Evolutionary conservation across 345 rosid species (phyloP).

Genomic region (Camelina laxa): DNA sequence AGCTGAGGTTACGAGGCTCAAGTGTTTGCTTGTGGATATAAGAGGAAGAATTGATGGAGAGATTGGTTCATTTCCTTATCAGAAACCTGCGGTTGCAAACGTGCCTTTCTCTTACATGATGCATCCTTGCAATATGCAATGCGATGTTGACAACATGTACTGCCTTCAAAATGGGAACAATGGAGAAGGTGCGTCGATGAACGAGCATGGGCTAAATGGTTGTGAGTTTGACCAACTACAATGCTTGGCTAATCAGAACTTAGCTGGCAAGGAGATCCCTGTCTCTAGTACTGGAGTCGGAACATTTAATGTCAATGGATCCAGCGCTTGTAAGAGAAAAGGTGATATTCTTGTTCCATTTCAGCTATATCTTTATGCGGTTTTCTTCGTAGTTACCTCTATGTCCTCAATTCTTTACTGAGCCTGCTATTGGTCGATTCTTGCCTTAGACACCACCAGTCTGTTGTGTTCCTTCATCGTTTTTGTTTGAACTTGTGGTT

Average conservation of each 20-base stretch:
- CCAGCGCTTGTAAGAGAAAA: constrained; percentile 61
- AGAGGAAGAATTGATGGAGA: constrained; percentile 96
- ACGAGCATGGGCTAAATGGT: constrained; percentile 55
- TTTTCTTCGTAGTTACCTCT: background rate
- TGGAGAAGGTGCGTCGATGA: constrained; percentile 54
- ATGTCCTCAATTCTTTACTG: background rate
- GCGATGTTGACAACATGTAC: constrained; percentile 61
- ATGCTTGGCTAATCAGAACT: constrained; percentile 52
- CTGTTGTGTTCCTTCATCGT: background rate
- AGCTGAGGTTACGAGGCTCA: constrained; percentile 85
- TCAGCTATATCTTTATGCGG: background rate
- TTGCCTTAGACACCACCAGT: too few species aligned
- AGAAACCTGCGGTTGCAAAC: constrained; percentile 55
- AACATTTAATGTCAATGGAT: constrained; percentile 47
- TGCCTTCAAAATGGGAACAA: constrained; percentile 64
- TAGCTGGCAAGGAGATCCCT: constrained; percentile 53
- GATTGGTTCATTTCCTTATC: constrained; percentile 92
- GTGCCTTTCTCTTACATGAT: constrained; percentile 54
- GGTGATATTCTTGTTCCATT: constrained; percentile 48
- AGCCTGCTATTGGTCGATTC: background rate
- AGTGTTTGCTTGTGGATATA: constrained; percentile 95
- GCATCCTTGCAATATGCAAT: constrained; percentile 79
- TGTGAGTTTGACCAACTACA: constrained; percentile 73
- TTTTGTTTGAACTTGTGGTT: background rate
- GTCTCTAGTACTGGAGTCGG: constrained; percentile 53